phyloP scores from a whole-genome alignment of 345 rosid genomes.

The Salix koriyanagi region DNA sequence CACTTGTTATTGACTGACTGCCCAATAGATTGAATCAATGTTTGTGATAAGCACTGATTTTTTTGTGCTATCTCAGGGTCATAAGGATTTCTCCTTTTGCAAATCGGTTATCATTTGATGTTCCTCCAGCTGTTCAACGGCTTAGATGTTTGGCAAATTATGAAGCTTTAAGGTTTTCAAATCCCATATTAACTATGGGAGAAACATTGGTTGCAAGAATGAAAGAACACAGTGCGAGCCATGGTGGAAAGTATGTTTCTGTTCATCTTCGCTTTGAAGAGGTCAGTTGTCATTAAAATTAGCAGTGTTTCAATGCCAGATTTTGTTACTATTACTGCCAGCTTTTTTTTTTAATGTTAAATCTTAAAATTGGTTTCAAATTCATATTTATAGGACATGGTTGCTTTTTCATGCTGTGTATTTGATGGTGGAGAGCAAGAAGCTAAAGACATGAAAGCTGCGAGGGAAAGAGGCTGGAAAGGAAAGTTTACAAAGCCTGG shows the following conservation, averaged over 20 bases:
- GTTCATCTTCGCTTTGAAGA: slow-evolving; percentile 99
- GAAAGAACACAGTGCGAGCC: slow-evolving; percentile 78
- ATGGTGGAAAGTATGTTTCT: slow-evolving; percentile 83
- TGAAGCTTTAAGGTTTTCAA: slow-evolving; percentile 75
- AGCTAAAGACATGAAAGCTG: slow-evolving; percentile 78
- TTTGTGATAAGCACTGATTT: slow-evolving; percentile 1
- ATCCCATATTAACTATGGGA: slow-evolving; percentile 69
- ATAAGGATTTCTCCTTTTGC: slow-evolving; percentile 99
- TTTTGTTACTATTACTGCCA: not conserved
- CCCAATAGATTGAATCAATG: not conserved
- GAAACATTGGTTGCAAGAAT: slow-evolving; percentile 84
- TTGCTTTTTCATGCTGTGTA: slow-evolving; percentile 98
- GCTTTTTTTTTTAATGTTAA: not conserved
- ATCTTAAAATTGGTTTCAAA: slow-evolving; percentile 10
- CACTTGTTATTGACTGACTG: not conserved
- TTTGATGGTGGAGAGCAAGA: slow-evolving; percentile 96
- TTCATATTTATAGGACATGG: slow-evolving; percentile 76
- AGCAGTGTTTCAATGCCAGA: not conserved
- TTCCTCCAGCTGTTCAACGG: slow-evolving; percentile 85
- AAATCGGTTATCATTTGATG: slow-evolving; percentile 92
- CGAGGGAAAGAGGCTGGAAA: slow-evolving; percentile 97
- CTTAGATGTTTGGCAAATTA: slow-evolving; percentile 95
- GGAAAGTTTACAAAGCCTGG: slow-evolving; percentile 98
- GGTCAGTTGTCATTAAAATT: slow-evolving; percentile 48
- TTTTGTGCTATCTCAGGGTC: slow-evolving; percentile 52